Evolutionary conservation across 768 basidiomycete species (phyloP), one percentile per base, ranked within the genome.

Genomic region (Lyophyllum semitale): DNA sequence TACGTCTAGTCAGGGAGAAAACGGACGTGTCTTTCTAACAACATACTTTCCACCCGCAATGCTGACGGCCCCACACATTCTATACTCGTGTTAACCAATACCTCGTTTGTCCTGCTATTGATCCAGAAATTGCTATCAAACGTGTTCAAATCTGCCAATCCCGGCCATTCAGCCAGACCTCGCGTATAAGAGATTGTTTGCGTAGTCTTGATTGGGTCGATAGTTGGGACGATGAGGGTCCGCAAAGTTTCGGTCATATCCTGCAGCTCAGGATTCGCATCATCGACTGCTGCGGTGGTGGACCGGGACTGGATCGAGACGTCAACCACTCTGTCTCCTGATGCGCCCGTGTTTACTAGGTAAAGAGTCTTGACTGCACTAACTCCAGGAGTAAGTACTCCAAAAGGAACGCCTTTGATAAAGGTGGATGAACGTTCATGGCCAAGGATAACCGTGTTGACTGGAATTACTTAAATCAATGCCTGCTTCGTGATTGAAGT

Each of bases 271-370:
- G 65, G 61, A 27, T 66, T 61, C 22, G 62, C 48, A 53, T 67
- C 59, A 26, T 66, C 66, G 18, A 64, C 61, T 7, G 42, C 57
- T 25, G 78, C 67, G n/a, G 73, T 55, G 4, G 54, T 59, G 23
- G 79, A 65, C 22, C 74, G 76, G 8, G 91, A 87, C 53, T 87
- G 88, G 32, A 95, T 73, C 0, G 93, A 94, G 32, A 96, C 74
- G 65, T 97, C 95, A 51, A 97, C 69, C 41, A 84, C 78, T 41
- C 93, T 82, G 49, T 89, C 83, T 1, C 89, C 91, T 1, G 82
- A 73, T 1, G 79, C 80, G 13, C 91, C 88, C 0, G 77, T 75
- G 60, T 81, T 85, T 37, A 76, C 70, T 32, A 96, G 73, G 61
- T 79, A 75, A 33, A 98, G 65, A 8, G 84, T 87, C 67, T 89